A percentile compares a stretch with the other conserved stretches of the same genome.
These are phyloP conservation scores for Centella asiatica DNA, from an alignment of 129 eudicot genomes.

Conservation along the genomic window DNA sequence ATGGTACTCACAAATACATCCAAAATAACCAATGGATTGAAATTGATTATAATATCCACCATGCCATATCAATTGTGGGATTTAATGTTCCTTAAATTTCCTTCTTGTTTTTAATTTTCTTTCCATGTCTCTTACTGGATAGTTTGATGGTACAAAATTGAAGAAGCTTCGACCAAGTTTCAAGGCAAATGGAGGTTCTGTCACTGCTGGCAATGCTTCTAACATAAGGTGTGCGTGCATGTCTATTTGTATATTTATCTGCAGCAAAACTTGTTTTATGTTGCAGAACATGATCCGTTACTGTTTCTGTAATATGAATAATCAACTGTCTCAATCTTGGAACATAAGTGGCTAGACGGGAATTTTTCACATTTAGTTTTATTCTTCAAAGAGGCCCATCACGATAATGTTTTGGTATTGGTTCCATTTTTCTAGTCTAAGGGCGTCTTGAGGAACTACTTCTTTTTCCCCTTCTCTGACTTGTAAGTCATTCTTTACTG, in stretches of 20 bases:
- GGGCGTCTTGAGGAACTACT: too few relatives aligned
- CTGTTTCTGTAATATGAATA: neutral
- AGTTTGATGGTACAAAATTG: constrained; percentile 77
- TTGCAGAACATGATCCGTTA: too few relatives aligned
- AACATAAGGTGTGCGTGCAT: constrained; percentile 54
- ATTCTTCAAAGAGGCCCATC: neutral
- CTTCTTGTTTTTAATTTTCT: neutral
- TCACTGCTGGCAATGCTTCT: constrained; percentile 98
- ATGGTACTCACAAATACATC: neutral
- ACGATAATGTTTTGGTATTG: neutral
- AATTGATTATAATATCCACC: neutral
- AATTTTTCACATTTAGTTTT: too few relatives aligned
- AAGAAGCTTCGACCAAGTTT: constrained; percentile 80
- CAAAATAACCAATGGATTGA: neutral
- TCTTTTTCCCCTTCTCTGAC: too few relatives aligned
- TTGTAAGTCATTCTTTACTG: too few relatives aligned
- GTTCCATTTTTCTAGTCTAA: too few relatives aligned
- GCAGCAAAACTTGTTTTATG: neutral
- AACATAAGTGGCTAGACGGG: neutral
- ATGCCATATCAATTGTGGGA: neutral
- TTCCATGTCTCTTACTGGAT: constrained; percentile 2
- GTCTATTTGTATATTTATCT: neutral
- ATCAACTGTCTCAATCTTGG: neutral
- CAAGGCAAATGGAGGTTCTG: constrained; percentile 77
- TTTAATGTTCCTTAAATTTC: too few relatives aligned